Base-by-base conservation (phyloP, 805 yeast genomes). In the Wickerhamomyces strasburgensis region DNA sequence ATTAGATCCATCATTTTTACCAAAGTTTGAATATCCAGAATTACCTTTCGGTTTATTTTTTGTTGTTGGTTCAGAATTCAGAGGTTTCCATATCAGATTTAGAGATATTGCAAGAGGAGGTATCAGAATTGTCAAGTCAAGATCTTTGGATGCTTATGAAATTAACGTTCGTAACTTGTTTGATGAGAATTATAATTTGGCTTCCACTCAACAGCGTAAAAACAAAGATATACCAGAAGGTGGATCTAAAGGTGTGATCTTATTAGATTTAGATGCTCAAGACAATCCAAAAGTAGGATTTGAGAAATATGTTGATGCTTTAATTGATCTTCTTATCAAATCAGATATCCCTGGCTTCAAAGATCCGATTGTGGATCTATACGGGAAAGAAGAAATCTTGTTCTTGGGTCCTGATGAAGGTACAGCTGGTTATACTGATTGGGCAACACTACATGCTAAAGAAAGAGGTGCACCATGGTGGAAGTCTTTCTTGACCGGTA, bases 381-480 rank as follows among this genome's bases (percentile, higher is more conserved):
- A 86, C 59, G 76, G 78, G 39, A 74, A 83, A 55, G 86, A 84
- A 34, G 98, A 90, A 69, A 90, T 93, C 52, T 68, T 93, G 51
- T 90, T 86, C 62, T 83, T 90, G 80, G 98, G 98, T 38, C 98
- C 98, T n/a, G 98, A 90, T 66, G 98, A 90, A 71, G 95, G 95
- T 61, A 89, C 98, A 36, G 98, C 98, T 15, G 83, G 82, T 17
- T 81, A 84, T 55, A 95, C 88, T 35, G 89, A 93, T 62, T 90
- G 98, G 98, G 98, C 98, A 9, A 93, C 98, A 18, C 65, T 79
- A 49, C 98, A 90, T 59, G 98, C 98, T 19, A 78, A 84, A 54
- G 64, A 67, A 39, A 80, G 98, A 64, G 95, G 95, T 44, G 96
- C 98, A 33, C 83, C 88, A 35, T 87, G 96, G 88, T 90, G 98